phyloP scores from a whole-genome alignment of 495 filamentous ascomycete genomes.

The Aspergillus cavernicola region DNA sequence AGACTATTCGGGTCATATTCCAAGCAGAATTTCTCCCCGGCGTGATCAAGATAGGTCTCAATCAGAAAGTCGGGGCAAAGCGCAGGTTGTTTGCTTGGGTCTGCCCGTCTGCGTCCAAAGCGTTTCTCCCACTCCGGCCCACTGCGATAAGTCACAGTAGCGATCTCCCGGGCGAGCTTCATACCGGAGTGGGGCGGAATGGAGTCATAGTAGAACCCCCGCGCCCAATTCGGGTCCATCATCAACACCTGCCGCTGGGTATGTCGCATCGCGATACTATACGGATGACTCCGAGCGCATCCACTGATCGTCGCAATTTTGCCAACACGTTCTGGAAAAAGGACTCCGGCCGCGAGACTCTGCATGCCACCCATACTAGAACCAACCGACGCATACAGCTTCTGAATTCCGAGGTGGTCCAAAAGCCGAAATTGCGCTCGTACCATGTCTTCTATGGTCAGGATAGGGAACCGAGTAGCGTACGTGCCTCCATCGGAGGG shows the following conservation, averaged over 20 bases:
- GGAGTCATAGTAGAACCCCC: constrained; percentile 90
- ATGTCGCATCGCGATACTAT: constrained; percentile 99
- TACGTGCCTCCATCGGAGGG: constrained; percentile 84
- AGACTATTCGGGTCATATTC: constrained; percentile 96
- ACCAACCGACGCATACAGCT: constrained; percentile 88
- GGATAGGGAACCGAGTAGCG: constrained; percentile 92
- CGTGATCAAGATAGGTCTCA: constrained; percentile 97
- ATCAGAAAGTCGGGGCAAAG: constrained; percentile 97
- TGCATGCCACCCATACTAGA: constrained; percentile 99
- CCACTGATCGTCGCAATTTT: constrained; percentile 88
- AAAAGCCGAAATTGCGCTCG: constrained; percentile 89
- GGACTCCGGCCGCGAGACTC: constrained; percentile 81
- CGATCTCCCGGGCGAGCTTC: constrained; percentile 97
- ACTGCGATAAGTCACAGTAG: constrained; percentile 94
- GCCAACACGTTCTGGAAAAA: constrained; percentile 77
- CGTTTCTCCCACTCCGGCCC: constrained; percentile 97
- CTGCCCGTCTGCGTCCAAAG: constrained; percentile 84
- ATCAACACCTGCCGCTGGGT: constrained; percentile 96
- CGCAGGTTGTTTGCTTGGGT: constrained; percentile 79
- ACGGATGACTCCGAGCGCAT: constrained; percentile 92
- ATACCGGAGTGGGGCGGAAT: constrained; percentile 93
- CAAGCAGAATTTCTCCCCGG: constrained; percentile 98
- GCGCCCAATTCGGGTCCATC: constrained; percentile 97
- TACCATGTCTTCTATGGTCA: constrained; percentile 98
- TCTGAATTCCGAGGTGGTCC: constrained; percentile 72